Conservation (phyloP, 768 basidiomycete genomes). For the Cystofilobasidium ferigula region DNA sequence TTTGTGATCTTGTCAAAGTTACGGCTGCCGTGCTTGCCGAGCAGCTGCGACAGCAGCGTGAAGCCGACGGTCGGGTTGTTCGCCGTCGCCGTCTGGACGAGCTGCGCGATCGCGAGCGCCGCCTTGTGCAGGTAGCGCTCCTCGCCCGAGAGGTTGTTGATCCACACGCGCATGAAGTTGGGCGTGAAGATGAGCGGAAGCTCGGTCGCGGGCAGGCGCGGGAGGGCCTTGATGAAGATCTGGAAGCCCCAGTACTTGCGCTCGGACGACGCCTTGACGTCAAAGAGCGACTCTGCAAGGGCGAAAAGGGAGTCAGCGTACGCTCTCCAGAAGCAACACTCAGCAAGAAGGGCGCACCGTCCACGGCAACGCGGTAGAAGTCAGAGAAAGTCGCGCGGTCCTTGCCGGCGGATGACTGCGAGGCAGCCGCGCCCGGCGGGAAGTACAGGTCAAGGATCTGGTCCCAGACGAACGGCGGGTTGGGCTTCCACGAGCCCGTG, state of each 20-base stretch:
- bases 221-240: conserved; percentile 68
- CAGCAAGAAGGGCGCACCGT: conserved; percentile 50
- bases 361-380: conserved; percentile 81
- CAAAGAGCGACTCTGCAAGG: conserved; percentile 67
- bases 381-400: conserved; percentile 65
- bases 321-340: not conserved
- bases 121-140: conserved; percentile 85
- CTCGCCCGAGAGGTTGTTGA: conserved; percentile 78
- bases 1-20: conserved; percentile 87
- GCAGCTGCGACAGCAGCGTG: conserved; percentile 70
- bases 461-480: conserved; percentile 86
- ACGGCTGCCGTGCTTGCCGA: conserved; percentile 65
- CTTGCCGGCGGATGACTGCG: conserved; percentile 34
- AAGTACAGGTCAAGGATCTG: conserved; percentile 66
- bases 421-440: conserved; percentile 38
- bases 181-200: conserved; percentile 83
- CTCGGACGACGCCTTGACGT: conserved; percentile 67
- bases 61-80: conserved; percentile 69
- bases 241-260: conserved; percentile 96
- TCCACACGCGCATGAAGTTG: conserved; percentile 94
- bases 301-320: not conserved
- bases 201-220: conserved; percentile 52
- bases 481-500: conserved; percentile 62
- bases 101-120: conserved; percentile 64
- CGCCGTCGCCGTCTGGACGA: conserved; percentile 64